These are phyloP conservation scores for Diaporthe eres DNA, from an alignment of 2,329 filamentous ascomycete genomes.

Conservation along the genomic window DNA sequence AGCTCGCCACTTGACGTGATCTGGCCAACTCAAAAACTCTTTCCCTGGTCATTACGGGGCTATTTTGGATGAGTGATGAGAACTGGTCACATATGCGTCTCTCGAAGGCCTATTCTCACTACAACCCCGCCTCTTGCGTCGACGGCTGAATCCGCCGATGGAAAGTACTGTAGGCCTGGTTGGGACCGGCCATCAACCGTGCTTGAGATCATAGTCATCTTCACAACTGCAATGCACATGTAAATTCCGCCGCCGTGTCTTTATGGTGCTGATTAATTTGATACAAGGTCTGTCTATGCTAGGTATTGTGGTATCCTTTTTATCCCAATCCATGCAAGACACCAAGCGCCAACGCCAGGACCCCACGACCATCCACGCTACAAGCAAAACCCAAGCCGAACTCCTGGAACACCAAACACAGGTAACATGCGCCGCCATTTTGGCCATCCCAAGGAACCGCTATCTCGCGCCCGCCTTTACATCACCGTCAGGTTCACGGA, in stretches of 20 bases:
- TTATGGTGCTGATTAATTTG: constrained; percentile 4
- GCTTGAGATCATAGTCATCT: background rate
- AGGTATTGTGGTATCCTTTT: constrained; percentile 36
- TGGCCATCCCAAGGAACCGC: background rate
- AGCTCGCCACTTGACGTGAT: background rate
- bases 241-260: background rate
- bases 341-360: constrained; percentile 32
- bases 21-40: background rate
- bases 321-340: constrained; percentile 15
- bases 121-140: background rate
- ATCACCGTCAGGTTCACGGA: background rate
- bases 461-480: background rate
- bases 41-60: no score
- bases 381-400: background rate
- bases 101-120: background rate
- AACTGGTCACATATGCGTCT: background rate
- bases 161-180: background rate
- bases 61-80: background rate
- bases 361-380: constrained; percentile 1
- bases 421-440: background rate
- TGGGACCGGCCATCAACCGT: background rate
- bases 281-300: constrained; percentile 27
- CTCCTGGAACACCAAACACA: constrained; percentile 12
- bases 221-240: background rate
- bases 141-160: background rate